Percentiles rank a stretch among this genome's conserved stretches.
These are phyloP conservation scores for Piper betle DNA, from an alignment of 164 flowering plant species.

Conservation along the genomic window DNA sequence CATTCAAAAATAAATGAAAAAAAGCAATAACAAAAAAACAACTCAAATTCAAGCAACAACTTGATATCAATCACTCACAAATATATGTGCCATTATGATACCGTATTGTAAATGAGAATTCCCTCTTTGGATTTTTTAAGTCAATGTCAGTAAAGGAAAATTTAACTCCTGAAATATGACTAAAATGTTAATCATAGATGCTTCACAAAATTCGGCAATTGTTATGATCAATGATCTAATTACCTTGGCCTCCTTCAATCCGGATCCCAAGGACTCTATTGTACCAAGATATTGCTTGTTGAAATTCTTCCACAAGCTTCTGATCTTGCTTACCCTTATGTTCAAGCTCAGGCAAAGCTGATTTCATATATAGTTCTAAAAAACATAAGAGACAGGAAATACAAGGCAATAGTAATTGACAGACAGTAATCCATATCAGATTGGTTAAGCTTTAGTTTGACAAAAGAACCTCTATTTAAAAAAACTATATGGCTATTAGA, in stretches of 20 bases:
- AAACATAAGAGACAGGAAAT: neutral
- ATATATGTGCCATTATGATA: conserved; percentile 53
- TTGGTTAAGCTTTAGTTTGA: too few species aligned
- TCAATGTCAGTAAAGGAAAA: conserved; percentile 64
- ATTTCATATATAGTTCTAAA: neutral
- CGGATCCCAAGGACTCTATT: conserved; percentile 70
- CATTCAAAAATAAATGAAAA: neutral
- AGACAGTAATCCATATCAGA: too few species aligned
- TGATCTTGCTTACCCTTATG: conserved; percentile 22
- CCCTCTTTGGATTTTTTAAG: conserved; percentile 35
- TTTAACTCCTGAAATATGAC: conserved; percentile 44
- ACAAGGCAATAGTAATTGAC: neutral
- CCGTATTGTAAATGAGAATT: conserved; percentile 60
- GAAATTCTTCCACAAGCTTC: conserved; percentile 29
- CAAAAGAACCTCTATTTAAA: neutral
- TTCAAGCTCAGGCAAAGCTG: conserved; percentile 34
- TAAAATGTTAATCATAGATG: conserved; percentile 1
- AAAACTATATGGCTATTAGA: too few species aligned
- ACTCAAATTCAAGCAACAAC: neutral
- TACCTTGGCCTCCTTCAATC: conserved; percentile 80
- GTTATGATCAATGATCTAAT: neutral
- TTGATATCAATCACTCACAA: conserved; percentile 38
- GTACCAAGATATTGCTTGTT: conserved; percentile 80
- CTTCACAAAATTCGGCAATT: neutral
- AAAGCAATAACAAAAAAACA: neutral